Evolutionary conservation across 148 eudicot species (phyloP).

Genomic region (Mesembryanthemum crystallinum): DNA sequence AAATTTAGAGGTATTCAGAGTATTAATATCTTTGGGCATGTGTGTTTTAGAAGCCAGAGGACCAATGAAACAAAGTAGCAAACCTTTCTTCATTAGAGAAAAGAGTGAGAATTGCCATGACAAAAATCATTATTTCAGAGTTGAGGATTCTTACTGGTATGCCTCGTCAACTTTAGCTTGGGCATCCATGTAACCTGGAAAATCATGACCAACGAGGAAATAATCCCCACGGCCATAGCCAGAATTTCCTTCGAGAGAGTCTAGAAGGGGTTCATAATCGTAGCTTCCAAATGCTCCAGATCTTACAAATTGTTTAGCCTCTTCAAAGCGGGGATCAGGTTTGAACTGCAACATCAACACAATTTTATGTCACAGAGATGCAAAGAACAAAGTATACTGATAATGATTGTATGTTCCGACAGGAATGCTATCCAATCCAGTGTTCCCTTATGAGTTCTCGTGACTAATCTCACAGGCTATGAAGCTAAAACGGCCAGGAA

Average conservation of each 20-base stretch:
- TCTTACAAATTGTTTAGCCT: slow-evolving; percentile 80
- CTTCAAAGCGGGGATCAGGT: slow-evolving; percentile 93
- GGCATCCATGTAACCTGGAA: slow-evolving; percentile 87
- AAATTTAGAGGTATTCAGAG: neutral
- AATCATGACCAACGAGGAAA: slow-evolving; percentile 93
- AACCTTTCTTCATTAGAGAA: neutral
- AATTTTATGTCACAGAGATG: slow-evolving; percentile 1
- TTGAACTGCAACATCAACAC: slow-evolving; percentile 57
- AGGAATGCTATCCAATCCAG: too few species aligned
- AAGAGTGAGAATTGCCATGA: neutral
- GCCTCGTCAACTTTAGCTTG: slow-evolving; percentile 93
- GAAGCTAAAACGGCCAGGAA: too few species aligned
- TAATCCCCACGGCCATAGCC: slow-evolving; percentile 95
- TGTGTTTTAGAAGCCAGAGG: neutral
- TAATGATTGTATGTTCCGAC: neutral
- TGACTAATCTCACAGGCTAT: too few species aligned
- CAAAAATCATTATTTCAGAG: neutral
- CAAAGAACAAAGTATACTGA: neutral
- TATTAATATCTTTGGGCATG: neutral
- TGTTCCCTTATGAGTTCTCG: too few species aligned
- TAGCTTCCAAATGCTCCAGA: slow-evolving; percentile 96
- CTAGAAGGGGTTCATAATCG: slow-evolving; percentile 92
- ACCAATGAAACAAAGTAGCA: neutral
- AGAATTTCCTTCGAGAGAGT: slow-evolving; percentile 86
- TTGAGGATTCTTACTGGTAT: slow-evolving; percentile 66